These are phyloP conservation scores for Spongispora temasekensis DNA, from an alignment of 1,284 basidiomycete genomes.

Conservation along the genomic window DNA sequence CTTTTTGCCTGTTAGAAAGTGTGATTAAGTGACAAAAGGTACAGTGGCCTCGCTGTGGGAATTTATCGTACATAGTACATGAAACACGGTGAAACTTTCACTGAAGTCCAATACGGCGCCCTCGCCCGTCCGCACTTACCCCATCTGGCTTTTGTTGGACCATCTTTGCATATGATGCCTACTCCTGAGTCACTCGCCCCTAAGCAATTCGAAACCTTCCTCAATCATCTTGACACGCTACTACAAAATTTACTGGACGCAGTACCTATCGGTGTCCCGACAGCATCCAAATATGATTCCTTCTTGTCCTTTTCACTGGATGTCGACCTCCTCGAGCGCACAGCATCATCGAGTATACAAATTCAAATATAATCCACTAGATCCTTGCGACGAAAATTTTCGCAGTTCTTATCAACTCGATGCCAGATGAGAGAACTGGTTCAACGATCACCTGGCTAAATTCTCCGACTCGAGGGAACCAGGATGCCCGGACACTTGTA, in stretches of 20 bases:
- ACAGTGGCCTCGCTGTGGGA: too few species aligned
- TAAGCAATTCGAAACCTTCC: neutral
- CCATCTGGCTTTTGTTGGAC: neutral
- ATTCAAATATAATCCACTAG: too few species aligned
- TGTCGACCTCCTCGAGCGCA: neutral
- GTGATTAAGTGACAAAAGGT: too few species aligned
- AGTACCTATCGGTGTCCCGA: neutral
- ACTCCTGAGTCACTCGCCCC: neutral
- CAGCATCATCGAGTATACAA: neutral
- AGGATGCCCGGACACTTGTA: too few species aligned
- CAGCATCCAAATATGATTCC: neutral
- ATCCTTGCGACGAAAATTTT: too few species aligned
- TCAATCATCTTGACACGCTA: neutral
- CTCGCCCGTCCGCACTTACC: neutral
- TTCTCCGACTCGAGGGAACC: too few species aligned
- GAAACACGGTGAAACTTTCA: neutral
- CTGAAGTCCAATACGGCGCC: neutral
- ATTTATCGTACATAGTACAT: neutral
- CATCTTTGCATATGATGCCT: neutral
- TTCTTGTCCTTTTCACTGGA: neutral
- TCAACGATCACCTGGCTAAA: too few species aligned
- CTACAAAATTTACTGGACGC: neutral
- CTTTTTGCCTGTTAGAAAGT: too few species aligned
- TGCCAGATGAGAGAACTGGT: too few species aligned
- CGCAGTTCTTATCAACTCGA: too few species aligned